Evolutionary conservation across 2,329 filamentous ascomycete species (phyloP), one percentile per base, ranked within the genome.

Genomic region (Diaporthe destruens): DNA sequence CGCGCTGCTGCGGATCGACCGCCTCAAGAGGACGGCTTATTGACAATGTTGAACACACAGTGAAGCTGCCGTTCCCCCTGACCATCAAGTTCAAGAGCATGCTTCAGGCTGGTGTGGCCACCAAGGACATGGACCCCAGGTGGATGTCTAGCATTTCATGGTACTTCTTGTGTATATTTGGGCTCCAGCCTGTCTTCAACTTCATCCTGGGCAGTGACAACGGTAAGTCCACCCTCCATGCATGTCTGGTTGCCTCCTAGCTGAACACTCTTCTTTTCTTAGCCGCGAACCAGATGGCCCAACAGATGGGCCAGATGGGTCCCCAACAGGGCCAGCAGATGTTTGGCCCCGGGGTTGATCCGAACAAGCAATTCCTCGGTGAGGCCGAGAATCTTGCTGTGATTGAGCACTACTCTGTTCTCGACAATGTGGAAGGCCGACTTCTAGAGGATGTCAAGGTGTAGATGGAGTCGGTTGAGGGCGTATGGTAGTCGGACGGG

Each of bases 81-180:
- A 99, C 96, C 42, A 95, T 98, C 82, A 97, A 98, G 82, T 99
- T 99, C 89, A 99, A 99, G 88, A 96, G 94, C 77, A 99, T 99
- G 96, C 88, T 99, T 69, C 96, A 99, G 85, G 96, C 96, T 54
- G 96, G 96, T 78, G 96, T 99, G 56, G 95, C 95, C 75, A 99
- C 97, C 34, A 93, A 92, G 79, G 96, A 99, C 81, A 92, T 99
- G 85, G 97, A 99, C 80, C 96, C 98, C 14, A 90, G 96, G 83
- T 99, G 96, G 96, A 98, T 99, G 84, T 98, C 95, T 0, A 98
- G 95, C 83, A 91, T 99, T 82, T 98, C 95, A 74, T 99, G 96
- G 95, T 99, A 99, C 86, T 98, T 99, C 81, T 85, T 99, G 76
- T 98, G 97, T 79, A 91, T 99, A 75, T 98, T 99, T 81, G 96